Evolutionary conservation across 768 basidiomycete genomes (phyloP), one percentile per base, ranked within the genome.

Genomic region (Tricholoma furcatifolium): DNA sequence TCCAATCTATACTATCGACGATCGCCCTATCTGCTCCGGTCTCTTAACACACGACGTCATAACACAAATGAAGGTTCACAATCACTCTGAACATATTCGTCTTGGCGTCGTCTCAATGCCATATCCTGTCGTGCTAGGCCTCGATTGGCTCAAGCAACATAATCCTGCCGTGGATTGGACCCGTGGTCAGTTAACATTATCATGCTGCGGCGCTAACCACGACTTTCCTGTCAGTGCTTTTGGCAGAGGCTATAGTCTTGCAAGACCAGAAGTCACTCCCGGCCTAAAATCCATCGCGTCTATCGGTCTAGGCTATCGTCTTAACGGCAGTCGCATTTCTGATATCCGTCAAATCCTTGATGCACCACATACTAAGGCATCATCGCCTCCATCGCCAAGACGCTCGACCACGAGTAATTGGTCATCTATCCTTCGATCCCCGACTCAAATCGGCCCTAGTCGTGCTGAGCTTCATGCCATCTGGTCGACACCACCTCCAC

Each of bases 11-110:
- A 65, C 70, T 1, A 65, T 74, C 24, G 70, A 76, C 52, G 61
- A 74, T 53, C 60, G 66, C 41, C 74, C 71, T 12, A 68, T 75
- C 31, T 62, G 69, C 18, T 73, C 70, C 43, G 76, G 76, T 4
- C 59, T 73, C 11, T 63, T 76, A 40, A 73, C 72, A 42, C 69
- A 74, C 32, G 67, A 73, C 47, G 60, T 74, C 32, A 54, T 74
- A 7, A 52, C 67, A 14, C 38, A 59, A 7, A 42, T 77, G 5
- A 44, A 47, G 2, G 55, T 71, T 42, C 47, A 59, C 17, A 35
- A 61, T 40, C 74, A 75, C 43, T 48, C 54, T 2, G 72, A 75
- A 59, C 51, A 38, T 18, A 47, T 69, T 38, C 27, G 58, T 17
- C 60, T 75, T 1, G 61, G 47, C 42, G 60, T 74, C 12, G 65